phyloP scores from a whole-genome alignment of 768 basidiomycete genomes.

The Udeniomyces megalosporus region DNA sequence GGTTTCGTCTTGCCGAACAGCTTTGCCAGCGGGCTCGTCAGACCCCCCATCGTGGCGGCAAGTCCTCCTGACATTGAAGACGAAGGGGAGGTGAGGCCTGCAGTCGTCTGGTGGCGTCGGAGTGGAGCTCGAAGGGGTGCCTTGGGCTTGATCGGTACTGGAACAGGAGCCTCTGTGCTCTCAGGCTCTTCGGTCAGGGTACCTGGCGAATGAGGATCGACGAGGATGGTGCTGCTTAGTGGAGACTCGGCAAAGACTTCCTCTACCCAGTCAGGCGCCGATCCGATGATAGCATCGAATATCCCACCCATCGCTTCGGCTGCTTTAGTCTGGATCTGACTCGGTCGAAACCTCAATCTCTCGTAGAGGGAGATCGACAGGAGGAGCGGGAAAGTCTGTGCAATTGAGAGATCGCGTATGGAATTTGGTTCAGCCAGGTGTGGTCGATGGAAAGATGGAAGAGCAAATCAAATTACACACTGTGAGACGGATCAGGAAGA shows the following conservation, averaged over 20 bases:
- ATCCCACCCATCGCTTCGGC: neutral
- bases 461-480: constrained; percentile 30
- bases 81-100: neutral
- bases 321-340: neutral
- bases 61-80: neutral
- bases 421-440: neutral
- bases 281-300: constrained; percentile 2
- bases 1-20: neutral
- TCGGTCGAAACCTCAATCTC: constrained; percentile 32
- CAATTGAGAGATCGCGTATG: neutral
- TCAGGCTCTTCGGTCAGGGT: neutral
- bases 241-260: neutral
- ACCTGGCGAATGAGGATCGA: neutral
- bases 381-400: constrained; percentile 57
- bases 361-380: constrained; percentile 65
- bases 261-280: constrained; percentile 7
- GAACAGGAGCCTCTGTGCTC: too few relatives aligned
- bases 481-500: constrained; percentile 68
- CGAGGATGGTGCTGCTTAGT: neutral
- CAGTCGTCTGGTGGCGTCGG: neutral
- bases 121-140: neutral
- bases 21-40: neutral
- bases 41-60: neutral
- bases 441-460: neutral
- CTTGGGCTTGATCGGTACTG: too few relatives aligned